Evolutionary conservation across 129 eudicot genomes (phyloP).

Genomic region (Gnaphalium uliginosum): DNA sequence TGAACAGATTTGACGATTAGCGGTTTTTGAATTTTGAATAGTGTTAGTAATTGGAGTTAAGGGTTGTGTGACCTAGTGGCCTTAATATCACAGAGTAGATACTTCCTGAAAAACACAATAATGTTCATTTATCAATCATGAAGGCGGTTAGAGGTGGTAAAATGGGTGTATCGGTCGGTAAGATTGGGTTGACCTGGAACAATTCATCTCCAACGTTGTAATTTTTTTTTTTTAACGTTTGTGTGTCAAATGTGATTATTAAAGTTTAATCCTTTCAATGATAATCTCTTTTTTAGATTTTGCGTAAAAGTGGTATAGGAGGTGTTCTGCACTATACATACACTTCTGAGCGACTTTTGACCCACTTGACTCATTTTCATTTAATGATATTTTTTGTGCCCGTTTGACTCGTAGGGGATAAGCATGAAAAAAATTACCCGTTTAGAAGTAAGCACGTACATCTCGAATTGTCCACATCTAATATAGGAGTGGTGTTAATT

Average conservation of each 20-base stretch:
- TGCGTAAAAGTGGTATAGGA: background rate
- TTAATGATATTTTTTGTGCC: background rate
- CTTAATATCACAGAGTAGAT: too few species aligned
- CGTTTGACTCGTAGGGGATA: background rate
- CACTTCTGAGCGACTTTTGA: background rate
- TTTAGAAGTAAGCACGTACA: background rate
- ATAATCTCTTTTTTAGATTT: background rate
- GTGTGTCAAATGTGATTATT: slow-evolving; percentile 38
- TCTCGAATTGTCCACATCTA: background rate
- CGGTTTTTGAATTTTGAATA: too few species aligned
- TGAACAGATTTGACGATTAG: too few species aligned
- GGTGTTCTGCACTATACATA: background rate
- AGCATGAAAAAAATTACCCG: background rate
- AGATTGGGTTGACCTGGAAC: too few species aligned
- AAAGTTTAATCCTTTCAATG: background rate
- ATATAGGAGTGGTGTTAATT: background rate
- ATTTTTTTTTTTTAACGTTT: too few species aligned
- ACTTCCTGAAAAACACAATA: too few species aligned
- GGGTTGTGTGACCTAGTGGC: too few species aligned
- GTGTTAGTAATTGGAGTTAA: too few species aligned
- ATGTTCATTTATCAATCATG: too few species aligned
- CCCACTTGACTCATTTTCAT: background rate
- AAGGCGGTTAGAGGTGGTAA: too few species aligned
- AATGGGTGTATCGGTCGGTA: too few species aligned
- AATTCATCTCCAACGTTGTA: too few species aligned